Percentiles rank a stretch among this genome's conserved stretches.
Conservation (phyloP, 306 rosid genomes). For the Canavalia gladiata region DNA sequence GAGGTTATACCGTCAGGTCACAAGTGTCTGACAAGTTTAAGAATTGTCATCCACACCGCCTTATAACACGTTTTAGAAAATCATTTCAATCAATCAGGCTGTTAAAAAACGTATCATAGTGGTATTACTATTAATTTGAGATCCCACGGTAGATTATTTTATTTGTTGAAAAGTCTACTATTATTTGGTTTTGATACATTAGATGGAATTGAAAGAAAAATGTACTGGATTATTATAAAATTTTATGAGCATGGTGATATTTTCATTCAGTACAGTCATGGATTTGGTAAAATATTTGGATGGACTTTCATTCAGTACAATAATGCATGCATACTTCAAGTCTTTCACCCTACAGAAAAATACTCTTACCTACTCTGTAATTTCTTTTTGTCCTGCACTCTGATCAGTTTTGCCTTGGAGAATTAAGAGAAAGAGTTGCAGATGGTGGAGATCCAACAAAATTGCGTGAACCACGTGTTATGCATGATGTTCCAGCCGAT, state of each 20-base stretch:
- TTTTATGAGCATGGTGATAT: background rate
- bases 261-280: background rate
- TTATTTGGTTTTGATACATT: constrained; percentile 15
- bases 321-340: background rate
- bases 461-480: constrained; percentile 64
- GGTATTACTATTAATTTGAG: background rate
- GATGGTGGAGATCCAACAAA: constrained; percentile 95
- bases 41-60: background rate
- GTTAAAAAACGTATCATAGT: background rate
- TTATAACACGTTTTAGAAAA: background rate
- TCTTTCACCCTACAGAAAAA: background rate
- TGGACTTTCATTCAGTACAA: background rate
- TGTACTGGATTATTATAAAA: background rate
- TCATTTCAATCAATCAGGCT: background rate
- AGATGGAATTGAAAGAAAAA: background rate
- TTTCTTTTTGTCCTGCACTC: background rate
- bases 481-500: constrained; percentile 53
- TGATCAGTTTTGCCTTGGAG: constrained; percentile 75
- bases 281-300: background rate
- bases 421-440: constrained; percentile 92
- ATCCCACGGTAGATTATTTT: background rate
- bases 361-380: background rate
- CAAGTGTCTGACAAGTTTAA: background rate
- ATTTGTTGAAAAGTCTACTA: background rate
- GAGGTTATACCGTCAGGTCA: background rate